phyloP scores from a whole-genome alignment of 768 basidiomycete species.

The Pleurotus djamor region DNA sequence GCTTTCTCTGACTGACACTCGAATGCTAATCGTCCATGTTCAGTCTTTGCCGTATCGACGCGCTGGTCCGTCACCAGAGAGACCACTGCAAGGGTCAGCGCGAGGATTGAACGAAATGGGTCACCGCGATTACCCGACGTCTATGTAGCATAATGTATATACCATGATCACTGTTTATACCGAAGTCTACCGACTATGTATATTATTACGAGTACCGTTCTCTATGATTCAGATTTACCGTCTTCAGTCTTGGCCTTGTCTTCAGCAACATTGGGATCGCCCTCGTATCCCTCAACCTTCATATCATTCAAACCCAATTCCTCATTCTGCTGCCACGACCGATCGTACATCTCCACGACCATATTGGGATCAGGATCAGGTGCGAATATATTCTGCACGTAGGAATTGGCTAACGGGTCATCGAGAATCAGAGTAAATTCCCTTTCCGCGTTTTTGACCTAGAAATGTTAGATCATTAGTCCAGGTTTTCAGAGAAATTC shows the following conservation, averaged over 20 bases:
- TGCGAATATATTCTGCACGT: slow-evolving; percentile 95
- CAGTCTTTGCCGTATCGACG: neutral
- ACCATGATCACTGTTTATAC: neutral
- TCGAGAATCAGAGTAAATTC: slow-evolving; percentile 94
- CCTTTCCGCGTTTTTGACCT: slow-evolving; percentile 76
- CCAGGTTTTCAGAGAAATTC: neutral
- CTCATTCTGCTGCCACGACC: slow-evolving; percentile 91
- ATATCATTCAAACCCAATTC: slow-evolving; percentile 92
- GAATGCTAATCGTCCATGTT: neutral
- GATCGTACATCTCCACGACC: slow-evolving; percentile 77
- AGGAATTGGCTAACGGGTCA: slow-evolving; percentile 94
- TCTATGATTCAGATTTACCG: neutral
- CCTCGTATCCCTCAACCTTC: slow-evolving; percentile 74
- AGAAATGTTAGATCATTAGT: neutral
- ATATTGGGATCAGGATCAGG: slow-evolving; percentile 97
- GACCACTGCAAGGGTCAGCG: neutral
- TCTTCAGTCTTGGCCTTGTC: neutral
- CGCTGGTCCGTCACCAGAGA: neutral
- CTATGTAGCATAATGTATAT: no score
- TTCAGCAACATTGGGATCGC: slow-evolving; percentile 13
- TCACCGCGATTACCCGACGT: no score
- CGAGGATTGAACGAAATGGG: no score
- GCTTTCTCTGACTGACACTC: no score
- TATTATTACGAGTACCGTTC: neutral
- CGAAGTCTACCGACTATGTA: neutral